Conservation (phyloP, 2,329 filamentous ascomycete species). For the Huntiella moniliformis region DNA sequence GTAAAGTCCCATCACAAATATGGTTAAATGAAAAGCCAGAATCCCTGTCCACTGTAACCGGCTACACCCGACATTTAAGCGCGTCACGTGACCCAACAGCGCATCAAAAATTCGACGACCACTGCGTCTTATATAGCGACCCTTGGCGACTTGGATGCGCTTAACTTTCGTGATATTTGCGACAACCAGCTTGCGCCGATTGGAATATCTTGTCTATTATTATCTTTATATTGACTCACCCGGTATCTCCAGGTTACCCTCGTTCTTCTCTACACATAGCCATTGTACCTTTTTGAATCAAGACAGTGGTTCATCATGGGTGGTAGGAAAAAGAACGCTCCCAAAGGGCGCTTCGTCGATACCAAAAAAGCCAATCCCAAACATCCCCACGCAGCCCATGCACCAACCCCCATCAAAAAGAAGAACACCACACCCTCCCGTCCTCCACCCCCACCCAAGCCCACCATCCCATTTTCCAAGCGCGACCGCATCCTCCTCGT, state of each 20-base stretch:
- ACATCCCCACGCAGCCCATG: slow-evolving; percentile 1
- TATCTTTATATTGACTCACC: no score
- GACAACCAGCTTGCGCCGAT: no score
- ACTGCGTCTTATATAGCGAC: neutral
- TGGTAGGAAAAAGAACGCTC: slow-evolving; percentile 23
- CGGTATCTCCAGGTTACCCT: no score
- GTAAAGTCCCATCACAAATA: no score
- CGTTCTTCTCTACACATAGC: no score
- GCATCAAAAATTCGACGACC: slow-evolving; percentile 2
- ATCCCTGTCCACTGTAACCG: no score
- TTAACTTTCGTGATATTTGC: no score
- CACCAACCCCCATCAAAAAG: slow-evolving; percentile 12
- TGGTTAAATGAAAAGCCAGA: no score
- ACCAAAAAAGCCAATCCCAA: slow-evolving; percentile 5
- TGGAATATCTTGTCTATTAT: no score
- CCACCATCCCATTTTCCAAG: slow-evolving; percentile 46
- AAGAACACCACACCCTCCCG: slow-evolving; percentile 13
- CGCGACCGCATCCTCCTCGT: slow-evolving; percentile 54
- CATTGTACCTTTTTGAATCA: neutral
- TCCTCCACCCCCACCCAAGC: slow-evolving; percentile 6
- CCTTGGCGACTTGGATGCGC: no score
- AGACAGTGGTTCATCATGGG: slow-evolving; percentile 16
- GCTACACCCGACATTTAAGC: slow-evolving; percentile 4
- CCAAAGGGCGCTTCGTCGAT: slow-evolving; percentile 8
- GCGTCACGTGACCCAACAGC: slow-evolving; percentile 1